Evolutionary conservation across 306 rosid species (phyloP).

Genomic region (Prunus salicina): DNA sequence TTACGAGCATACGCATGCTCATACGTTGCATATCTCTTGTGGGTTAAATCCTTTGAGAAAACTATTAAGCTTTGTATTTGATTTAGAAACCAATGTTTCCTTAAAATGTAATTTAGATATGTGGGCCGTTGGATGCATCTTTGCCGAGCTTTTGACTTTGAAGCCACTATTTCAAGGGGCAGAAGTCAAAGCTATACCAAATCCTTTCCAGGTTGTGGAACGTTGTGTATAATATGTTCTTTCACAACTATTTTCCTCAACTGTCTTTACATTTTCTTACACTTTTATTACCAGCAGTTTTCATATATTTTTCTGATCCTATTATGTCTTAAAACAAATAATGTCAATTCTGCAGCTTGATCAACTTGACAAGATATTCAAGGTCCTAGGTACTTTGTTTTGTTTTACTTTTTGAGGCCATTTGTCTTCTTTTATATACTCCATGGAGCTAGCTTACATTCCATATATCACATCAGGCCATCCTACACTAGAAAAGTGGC

Average conservation of each 20-base stretch:
- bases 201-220: constrained; percentile 82
- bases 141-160: constrained; percentile 96
- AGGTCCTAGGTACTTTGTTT: constrained; percentile 79
- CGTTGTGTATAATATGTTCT: constrained; percentile 7
- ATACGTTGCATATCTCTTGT: not conserved
- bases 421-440: constrained; percentile 24
- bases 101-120: constrained; percentile 57
- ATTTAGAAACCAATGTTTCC: constrained; percentile 21
- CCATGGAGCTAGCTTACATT: constrained; percentile 32
- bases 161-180: constrained; percentile 98
- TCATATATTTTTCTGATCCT: not conserved
- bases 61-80: not conserved
- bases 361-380: constrained; percentile 98
- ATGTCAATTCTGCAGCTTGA: constrained; percentile 69
- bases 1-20: too few species aligned
- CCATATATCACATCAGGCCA: constrained; percentile 65
- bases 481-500: constrained; percentile 96
- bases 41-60: not conserved
- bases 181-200: constrained; percentile 81
- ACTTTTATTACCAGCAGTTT: constrained; percentile 6
- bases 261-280: constrained; percentile 1
- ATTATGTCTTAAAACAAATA: constrained; percentile 16
- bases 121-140: constrained; percentile 99
- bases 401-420: constrained; percentile 3
- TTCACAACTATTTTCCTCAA: not conserved